These are phyloP conservation scores for Trametes villosa DNA, from an alignment of 768 basidiomycete genomes.

Conservation along the genomic window DNA sequence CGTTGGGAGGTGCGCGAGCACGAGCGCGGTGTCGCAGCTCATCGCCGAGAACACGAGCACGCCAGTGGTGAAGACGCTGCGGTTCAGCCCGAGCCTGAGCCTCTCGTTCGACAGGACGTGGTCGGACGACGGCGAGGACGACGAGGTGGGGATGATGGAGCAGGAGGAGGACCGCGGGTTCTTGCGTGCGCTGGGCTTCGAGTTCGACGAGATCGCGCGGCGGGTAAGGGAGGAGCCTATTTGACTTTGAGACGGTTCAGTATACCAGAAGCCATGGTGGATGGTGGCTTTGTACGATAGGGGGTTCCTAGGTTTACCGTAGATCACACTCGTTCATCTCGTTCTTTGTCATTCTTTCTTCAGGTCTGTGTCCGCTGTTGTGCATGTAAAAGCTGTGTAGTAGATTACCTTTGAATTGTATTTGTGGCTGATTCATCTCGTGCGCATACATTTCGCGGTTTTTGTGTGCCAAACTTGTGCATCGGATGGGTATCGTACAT, in stretches of 20 bases:
- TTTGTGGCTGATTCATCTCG: no score
- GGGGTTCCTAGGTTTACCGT: no score
- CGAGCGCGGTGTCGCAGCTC: constrained; percentile 8
- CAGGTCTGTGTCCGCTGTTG: no score
- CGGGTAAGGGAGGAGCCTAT: constrained; percentile 11
- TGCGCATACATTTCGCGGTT: no score
- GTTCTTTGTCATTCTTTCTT: background rate
- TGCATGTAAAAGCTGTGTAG: no score
- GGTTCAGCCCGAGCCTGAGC: constrained; percentile 19
- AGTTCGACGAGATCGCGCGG: constrained; percentile 27
- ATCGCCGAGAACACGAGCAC: constrained; percentile 7
- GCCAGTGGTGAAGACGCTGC: constrained; percentile 17
- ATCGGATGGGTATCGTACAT: no score
- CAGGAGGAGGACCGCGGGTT: constrained; percentile 31
- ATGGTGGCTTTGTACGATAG: background rate
- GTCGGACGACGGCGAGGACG: constrained; percentile 12
- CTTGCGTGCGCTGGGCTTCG: constrained; percentile 29
- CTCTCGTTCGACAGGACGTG: constrained; percentile 17
- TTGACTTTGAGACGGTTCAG: background rate
- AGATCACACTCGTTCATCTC: no score
- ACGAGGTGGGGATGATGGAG: constrained; percentile 10
- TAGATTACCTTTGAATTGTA: no score
- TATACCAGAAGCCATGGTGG: background rate
- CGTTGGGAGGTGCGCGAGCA: constrained; percentile 3
- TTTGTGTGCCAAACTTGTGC: no score